phyloP scores from a whole-genome alignment of 768 basidiomycete species.

The Nidularia pulvinata region DNA sequence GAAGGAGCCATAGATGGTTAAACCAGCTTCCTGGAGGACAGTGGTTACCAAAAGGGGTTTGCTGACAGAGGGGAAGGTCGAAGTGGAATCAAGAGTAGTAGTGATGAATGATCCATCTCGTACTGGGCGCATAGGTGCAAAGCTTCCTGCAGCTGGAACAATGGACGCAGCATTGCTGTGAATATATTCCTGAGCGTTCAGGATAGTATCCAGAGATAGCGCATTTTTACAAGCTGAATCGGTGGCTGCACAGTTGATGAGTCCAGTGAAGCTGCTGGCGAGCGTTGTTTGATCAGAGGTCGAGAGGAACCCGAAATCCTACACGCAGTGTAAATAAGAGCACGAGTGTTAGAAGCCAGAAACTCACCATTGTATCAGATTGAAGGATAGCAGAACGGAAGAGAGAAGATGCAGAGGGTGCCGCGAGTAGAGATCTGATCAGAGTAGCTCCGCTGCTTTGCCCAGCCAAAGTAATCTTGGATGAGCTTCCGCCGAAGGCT shows the following conservation, averaged over 20 bases:
- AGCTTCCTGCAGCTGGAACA: slow-evolving; percentile 51
- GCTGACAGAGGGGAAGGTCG: slow-evolving; percentile 54
- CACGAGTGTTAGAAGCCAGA: not conserved
- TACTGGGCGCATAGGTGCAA: slow-evolving; percentile 66
- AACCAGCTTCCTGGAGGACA: slow-evolving; percentile 71
- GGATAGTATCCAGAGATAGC: slow-evolving; percentile 47
- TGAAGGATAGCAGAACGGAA: slow-evolving; percentile 83
- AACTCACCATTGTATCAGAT: slow-evolving; percentile 81
- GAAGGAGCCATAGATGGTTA: slow-evolving; percentile 51
- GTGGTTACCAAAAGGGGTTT: slow-evolving; percentile 76
- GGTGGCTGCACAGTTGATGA: slow-evolving; percentile 42
- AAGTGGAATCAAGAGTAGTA: slow-evolving; percentile 59
- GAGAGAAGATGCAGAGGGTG: slow-evolving; percentile 66
- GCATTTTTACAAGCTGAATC: slow-evolving; percentile 49
- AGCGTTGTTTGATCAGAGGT: slow-evolving; percentile 51
- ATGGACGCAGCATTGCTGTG: slow-evolving; percentile 36
- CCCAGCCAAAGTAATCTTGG: slow-evolving; percentile 75
- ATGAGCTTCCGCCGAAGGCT: slow-evolving; percentile 65
- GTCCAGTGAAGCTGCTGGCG: slow-evolving; percentile 47
- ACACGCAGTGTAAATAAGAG: not conserved
- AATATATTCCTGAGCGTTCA: slow-evolving; percentile 51
- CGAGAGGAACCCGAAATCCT: slow-evolving; percentile 77
- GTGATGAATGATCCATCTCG: slow-evolving; percentile 71
- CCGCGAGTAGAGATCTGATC: slow-evolving; percentile 75
- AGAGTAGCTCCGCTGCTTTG: slow-evolving; percentile 83